Evolutionary conservation across 768 basidiomycete genomes (phyloP).

Genomic region (Serpula lacrymans): DNA sequence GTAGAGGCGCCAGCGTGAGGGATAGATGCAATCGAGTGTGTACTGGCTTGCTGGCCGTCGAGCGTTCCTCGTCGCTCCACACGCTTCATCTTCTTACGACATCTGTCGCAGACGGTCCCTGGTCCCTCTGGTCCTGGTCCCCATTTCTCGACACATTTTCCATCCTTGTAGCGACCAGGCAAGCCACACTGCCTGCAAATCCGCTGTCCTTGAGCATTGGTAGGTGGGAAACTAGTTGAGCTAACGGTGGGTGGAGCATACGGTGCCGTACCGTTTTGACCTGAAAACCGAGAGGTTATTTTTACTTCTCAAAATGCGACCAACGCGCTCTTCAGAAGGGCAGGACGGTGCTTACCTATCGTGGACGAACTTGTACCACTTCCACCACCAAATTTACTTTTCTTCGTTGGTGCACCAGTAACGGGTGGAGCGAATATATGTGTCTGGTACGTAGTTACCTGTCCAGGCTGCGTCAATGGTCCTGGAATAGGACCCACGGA

Average conservation of each 20-base stretch:
- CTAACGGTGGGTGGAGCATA: conserved; percentile 4
- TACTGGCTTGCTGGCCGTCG: conserved; percentile 27
- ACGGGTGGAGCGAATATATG: conserved; percentile 74
- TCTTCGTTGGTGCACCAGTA: conserved; percentile 70
- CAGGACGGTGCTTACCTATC: no score
- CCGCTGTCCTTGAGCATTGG: conserved; percentile 63
- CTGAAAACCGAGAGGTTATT: not conserved
- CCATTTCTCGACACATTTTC: conserved; percentile 87
- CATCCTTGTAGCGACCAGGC: conserved; percentile 76
- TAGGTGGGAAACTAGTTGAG: conserved; percentile 23
- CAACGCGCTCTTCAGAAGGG: no score
- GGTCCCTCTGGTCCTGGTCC: conserved; percentile 82
- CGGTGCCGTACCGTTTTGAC: not conserved
- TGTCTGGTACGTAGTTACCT: conserved; percentile 50
- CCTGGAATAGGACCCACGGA: conserved; percentile 17
- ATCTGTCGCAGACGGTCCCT: conserved; percentile 81
- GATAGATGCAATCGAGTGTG: no score
- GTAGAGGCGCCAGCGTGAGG: conserved; percentile 10
- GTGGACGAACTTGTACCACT: conserved; percentile 23
- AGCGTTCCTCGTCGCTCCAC: conserved; percentile 72
- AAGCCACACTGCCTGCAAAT: conserved; percentile 76
- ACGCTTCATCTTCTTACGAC: conserved; percentile 85
- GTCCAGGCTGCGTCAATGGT: conserved; percentile 30
- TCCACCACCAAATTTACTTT: conserved; percentile 42
- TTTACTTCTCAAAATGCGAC: no score